Percentiles rank a stretch among this genome's conserved stretches.
Evolutionary conservation across 208 protist genomes (phyloP).

Genomic region (Trypanosoma melophagium): DNA sequence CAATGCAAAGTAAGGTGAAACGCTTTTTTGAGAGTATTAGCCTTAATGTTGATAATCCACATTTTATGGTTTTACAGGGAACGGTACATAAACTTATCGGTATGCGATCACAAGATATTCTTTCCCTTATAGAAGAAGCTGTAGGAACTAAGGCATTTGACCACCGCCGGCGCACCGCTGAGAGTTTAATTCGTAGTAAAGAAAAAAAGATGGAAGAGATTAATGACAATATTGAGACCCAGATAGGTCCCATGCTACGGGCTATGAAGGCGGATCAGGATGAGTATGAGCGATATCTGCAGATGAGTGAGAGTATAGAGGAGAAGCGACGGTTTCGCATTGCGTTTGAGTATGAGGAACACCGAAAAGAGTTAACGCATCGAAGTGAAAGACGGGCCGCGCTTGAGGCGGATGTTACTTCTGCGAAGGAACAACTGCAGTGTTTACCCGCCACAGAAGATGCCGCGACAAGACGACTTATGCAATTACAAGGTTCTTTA

Average conservation of each 20-base stretch:
- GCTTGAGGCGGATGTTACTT: slow-evolving; percentile 23
- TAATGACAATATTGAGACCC: slow-evolving; percentile 81
- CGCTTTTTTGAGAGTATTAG: slow-evolving; percentile 99
- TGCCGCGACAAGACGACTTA: slow-evolving; percentile 49
- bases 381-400: slow-evolving; percentile 20
- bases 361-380: slow-evolving; percentile 24
- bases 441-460: slow-evolving; percentile 53
- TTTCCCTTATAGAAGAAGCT: slow-evolving; percentile 99
- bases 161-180: slow-evolving; percentile 94
- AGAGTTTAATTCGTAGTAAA: slow-evolving; percentile 98
- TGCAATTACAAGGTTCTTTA: slow-evolving; percentile 57
- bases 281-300: slow-evolving; percentile 77
- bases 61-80: slow-evolving; percentile 99
- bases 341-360: slow-evolving; percentile 73
- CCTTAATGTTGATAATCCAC: slow-evolving; percentile 99
- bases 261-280: slow-evolving; percentile 87
- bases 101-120: slow-evolving; percentile 99
- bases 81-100: slow-evolving; percentile 99
- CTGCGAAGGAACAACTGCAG: slow-evolving; percentile 53
- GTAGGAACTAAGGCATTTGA: slow-evolving; percentile 99
- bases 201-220: slow-evolving; percentile 99
- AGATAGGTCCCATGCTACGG: slow-evolving; percentile 87
- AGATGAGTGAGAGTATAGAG: slow-evolving; percentile 70
- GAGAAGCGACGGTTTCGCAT: slow-evolving; percentile 66
- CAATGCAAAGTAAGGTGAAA: slow-evolving; percentile 96